phyloP scores from a whole-genome alignment of 163 green algal species.

The Scenedesmus sp. region DNA sequence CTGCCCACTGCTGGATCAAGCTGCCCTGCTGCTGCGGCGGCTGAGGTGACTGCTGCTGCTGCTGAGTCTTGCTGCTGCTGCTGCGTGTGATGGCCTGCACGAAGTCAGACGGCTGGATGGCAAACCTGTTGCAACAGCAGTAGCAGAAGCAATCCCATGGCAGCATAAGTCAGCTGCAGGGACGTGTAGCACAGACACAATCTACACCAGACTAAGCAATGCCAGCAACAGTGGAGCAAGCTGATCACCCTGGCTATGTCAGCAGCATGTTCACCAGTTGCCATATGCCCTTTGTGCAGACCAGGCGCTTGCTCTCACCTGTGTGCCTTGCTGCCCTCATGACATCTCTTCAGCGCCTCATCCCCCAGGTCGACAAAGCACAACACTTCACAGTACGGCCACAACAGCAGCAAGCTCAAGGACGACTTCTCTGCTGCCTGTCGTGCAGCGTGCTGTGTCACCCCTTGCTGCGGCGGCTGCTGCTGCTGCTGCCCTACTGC shows the following conservation, averaged over 20 bases:
- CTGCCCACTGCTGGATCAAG: slow-evolving; percentile 37
- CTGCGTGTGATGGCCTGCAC: neutral
- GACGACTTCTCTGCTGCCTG: slow-evolving; percentile 30
- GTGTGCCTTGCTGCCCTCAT: slow-evolving; percentile 2
- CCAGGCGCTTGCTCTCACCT: neutral
- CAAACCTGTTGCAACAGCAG: slow-evolving; percentile 17
- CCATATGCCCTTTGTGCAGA: neutral
- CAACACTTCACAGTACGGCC: slow-evolving; percentile 42
- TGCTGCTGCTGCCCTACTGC: slow-evolving; percentile 13
- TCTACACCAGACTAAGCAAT: neutral
- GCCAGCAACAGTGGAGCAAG: neutral
- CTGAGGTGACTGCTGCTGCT: neutral
- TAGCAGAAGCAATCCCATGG: neutral
- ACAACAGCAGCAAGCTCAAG: slow-evolving; percentile 30
- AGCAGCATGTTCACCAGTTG: neutral
- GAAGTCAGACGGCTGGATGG: slow-evolving; percentile 16
- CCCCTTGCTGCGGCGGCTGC: slow-evolving; percentile 21
- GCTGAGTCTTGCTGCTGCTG: neutral
- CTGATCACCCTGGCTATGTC: neutral
- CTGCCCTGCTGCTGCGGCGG: neutral
- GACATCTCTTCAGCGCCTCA: neutral
- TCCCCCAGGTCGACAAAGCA: slow-evolving; percentile 22
- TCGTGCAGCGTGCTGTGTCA: neutral
- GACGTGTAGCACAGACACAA: neutral
- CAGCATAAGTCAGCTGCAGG: neutral